These are phyloP conservation scores for Gaeumannomyces tritici DNA, from an alignment of 2,329 filamentous ascomycete species.

Conservation along the genomic window DNA sequence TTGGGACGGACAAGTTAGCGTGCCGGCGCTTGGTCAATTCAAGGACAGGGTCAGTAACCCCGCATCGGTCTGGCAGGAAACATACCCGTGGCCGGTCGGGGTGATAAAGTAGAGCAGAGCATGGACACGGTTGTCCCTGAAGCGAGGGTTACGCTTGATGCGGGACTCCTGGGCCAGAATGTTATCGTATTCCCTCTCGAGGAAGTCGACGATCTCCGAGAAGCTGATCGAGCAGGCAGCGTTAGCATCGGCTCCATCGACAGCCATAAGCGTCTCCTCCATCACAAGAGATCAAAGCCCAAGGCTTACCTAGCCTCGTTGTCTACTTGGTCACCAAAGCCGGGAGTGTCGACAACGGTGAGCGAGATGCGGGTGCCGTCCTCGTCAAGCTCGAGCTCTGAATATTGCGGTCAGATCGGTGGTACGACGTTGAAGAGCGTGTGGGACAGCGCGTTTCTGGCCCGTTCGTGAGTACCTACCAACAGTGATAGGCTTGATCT, in stretches of 20 bases:
- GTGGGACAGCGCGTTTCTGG: slow-evolving; percentile 3
- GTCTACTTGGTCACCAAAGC: slow-evolving; percentile 97
- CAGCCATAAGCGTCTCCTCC: background rate
- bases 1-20: background rate
- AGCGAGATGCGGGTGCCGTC: slow-evolving; percentile 96
- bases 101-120: slow-evolving; percentile 99
- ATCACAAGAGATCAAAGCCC: too few species aligned
- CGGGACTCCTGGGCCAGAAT: slow-evolving; percentile 98
- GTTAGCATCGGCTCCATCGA: background rate
- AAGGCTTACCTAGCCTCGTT: slow-evolving; percentile 84
- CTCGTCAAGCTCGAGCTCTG: slow-evolving; percentile 92
- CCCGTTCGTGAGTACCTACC: slow-evolving; percentile 49
- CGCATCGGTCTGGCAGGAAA: slow-evolving; percentile 5
- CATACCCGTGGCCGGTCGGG: slow-evolving; percentile 87
- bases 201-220: slow-evolving; percentile 93
- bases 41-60: too few species aligned
- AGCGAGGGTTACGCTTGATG: slow-evolving; percentile 99
- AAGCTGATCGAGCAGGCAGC: slow-evolving; percentile 49
- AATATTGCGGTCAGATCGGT: background rate
- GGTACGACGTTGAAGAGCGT: slow-evolving; percentile 6
- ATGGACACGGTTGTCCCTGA: slow-evolving; percentile 98
- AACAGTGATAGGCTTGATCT: slow-evolving; percentile 97
- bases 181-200: slow-evolving; percentile 98
- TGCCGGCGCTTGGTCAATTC: too few species aligned
- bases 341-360: slow-evolving; percentile 96